Evolutionary conservation across 805 yeast genomes (phyloP), one percentile per base, ranked within the genome.

Genomic region (Candida silvicultrix): DNA sequence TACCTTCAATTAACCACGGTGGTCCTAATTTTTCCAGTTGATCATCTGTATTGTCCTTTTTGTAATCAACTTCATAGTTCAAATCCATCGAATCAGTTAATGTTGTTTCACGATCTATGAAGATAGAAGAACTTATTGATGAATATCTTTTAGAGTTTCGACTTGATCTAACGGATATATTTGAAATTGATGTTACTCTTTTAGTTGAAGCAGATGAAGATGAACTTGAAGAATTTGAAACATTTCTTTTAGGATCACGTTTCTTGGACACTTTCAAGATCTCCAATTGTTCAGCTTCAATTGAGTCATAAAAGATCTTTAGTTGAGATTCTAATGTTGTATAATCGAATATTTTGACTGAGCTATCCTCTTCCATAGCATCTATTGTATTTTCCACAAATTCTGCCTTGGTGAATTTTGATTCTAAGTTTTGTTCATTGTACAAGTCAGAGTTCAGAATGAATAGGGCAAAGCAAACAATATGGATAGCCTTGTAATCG

Each of bases 371-470:
- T n/a, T 44, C 57, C 25, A 80, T 55, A 0, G 84, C 80, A 44
- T 67, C 64, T 22, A 71, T 41, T 1, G 85, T 78, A 55, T 78
- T 80, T 15, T 64, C 63, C 15, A 77, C 69, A 52, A 77, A 81
- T 41, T 69, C 68, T 3, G 67, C 60, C 40, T 60, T 62, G 8
- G 74, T 61, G 54, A 74, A 72, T 57, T 66, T 69, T 42, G 50
- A 53, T 48, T 62, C 70, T n/a, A 41, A 32, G 36, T 50, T 48
- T 44, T 57, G 64, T 44, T 70, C 74, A 47, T 82, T 82, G 65
- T 87, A 89, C 35, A 87, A 66, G 45, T 89, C 89, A 0, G 95
- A 85, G 63, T 88, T 88, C 44, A 86, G 69, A 43, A 88, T 73
- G 43, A 88, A 70, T 53, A 88, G 66, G 2, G 89, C 75, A 63